A percentile compares a stretch with the other conserved stretches of the same genome.
Conservation (phyloP, 2,329 filamentous ascomycete genomes). For the Metarhizium humberi region DNA sequence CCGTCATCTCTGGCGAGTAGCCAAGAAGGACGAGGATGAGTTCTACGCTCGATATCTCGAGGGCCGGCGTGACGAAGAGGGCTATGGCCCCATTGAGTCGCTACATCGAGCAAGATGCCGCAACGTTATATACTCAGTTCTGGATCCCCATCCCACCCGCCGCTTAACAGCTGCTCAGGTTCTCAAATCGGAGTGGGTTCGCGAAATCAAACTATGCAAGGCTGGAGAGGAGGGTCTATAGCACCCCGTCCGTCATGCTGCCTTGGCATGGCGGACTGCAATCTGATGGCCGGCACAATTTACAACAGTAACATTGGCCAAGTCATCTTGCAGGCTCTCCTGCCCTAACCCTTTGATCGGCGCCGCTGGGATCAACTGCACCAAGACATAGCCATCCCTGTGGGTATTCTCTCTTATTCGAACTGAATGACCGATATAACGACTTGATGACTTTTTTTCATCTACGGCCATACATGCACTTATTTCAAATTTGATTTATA, state of each 20-base stretch:
- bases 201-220: conserved; percentile 94
- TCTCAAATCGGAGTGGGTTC: conserved; percentile 96
- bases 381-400: conserved; percentile 6
- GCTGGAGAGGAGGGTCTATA: conserved; percentile 92
- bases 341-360: conserved; percentile 7
- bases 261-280: conserved; percentile 18
- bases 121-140: conserved; percentile 97
- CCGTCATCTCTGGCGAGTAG: conserved; percentile 91
- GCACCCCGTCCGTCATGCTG: conserved; percentile 20
- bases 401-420: neutral
- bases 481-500: neutral
- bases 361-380: conserved; percentile 8
- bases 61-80: conserved; percentile 86
- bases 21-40: conserved; percentile 93
- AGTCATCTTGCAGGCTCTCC: conserved; percentile 16
- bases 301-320: conserved; percentile 1
- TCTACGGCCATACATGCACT: conserved; percentile 5
- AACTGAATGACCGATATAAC: conserved; percentile 5
- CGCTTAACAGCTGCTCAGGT: conserved; percentile 95
- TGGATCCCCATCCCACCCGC: conserved; percentile 86
- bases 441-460: conserved; percentile 10
- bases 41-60: conserved; percentile 94
- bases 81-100: conserved; percentile 93
- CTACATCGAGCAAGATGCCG: conserved; percentile 89
- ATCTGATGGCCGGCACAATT: conserved; percentile 10